Evolutionary conservation across 441 rosid genomes (phyloP).

Genomic region (Codiaeum variegatum): DNA sequence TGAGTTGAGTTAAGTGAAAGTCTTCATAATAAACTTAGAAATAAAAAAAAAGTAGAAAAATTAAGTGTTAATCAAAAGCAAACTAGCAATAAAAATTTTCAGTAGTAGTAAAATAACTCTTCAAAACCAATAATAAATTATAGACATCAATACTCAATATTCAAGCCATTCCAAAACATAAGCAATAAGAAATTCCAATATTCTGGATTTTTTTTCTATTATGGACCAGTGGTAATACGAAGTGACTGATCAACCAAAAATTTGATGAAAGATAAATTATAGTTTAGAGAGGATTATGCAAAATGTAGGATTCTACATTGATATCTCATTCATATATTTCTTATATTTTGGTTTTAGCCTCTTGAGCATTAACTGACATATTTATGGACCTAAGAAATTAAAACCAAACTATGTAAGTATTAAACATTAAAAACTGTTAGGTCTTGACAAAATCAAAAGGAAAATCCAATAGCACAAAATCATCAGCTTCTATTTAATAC

Average conservation of each 20-base stretch:
- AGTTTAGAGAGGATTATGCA: conserved; percentile 7
- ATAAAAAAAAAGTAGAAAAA: no score
- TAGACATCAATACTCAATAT: no score
- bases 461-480: conserved; percentile 12
- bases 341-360: not conserved
- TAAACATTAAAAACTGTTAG: conserved; percentile 7
- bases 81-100: no score
- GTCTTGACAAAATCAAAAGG: conserved; percentile 5
- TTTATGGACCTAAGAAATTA: conserved; percentile 15
- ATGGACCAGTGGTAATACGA: no score
- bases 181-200: no score
- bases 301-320: not conserved
- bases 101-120: no score
- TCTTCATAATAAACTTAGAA: no score
- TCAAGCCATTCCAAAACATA: no score
- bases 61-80: no score
- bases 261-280: not conserved
- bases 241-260: not conserved
- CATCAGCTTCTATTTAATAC: conserved; percentile 13
- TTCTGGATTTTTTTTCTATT: no score
- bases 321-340: not conserved
- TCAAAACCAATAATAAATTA: no score
- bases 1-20: no score
- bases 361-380: conserved; percentile 13
- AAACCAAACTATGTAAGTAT: not conserved